A percentile compares a stretch with the other conserved stretches of the same genome.
These are phyloP conservation scores for Globisporangium polare DNA, from an alignment of 352 stramenopile species.

Conservation along the genomic window DNA sequence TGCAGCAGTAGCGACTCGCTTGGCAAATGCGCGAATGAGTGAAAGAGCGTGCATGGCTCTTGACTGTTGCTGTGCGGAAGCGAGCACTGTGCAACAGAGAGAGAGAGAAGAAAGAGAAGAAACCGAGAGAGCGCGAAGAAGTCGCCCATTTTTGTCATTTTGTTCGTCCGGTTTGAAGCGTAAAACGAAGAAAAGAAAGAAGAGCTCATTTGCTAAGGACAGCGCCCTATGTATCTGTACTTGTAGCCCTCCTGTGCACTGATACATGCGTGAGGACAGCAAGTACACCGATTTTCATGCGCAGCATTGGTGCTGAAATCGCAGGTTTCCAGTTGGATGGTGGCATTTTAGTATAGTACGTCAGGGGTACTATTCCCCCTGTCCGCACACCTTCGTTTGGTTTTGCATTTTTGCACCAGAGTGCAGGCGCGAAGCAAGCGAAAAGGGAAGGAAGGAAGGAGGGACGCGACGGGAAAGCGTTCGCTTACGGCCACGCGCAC, in stretches of 20 bases:
- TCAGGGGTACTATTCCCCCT: background rate
- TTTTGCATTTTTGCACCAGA: conserved; percentile 2
- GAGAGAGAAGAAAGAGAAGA: conserved; percentile 1
- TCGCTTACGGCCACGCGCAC: background rate
- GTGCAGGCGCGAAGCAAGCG: background rate
- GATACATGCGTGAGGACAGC: no score
- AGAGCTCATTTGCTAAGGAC: background rate
- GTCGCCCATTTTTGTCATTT: conserved; percentile 17
- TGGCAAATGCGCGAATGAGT: background rate
- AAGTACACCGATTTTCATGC: no score
- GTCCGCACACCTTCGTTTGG: background rate
- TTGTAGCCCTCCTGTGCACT: no score
- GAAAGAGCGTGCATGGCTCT: background rate
- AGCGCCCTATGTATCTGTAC: no score
- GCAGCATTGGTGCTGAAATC: background rate
- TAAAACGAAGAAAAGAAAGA: conserved; percentile 8
- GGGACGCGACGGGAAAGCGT: background rate
- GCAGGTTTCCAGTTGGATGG: background rate
- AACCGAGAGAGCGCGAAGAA: conserved; percentile 1
- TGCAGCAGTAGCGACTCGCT: conserved; percentile 22
- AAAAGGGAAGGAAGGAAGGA: background rate
- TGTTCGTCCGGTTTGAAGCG: conserved; percentile 16
- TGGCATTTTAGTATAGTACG: background rate
- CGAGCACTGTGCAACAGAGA: background rate
- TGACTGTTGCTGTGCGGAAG: conserved; percentile 1